Percentiles rank a stretch among this genome's conserved stretches.
Evolutionary conservation across 2,329 filamentous ascomycete genomes (phyloP).

Genomic region (Epichloe uncinata): DNA sequence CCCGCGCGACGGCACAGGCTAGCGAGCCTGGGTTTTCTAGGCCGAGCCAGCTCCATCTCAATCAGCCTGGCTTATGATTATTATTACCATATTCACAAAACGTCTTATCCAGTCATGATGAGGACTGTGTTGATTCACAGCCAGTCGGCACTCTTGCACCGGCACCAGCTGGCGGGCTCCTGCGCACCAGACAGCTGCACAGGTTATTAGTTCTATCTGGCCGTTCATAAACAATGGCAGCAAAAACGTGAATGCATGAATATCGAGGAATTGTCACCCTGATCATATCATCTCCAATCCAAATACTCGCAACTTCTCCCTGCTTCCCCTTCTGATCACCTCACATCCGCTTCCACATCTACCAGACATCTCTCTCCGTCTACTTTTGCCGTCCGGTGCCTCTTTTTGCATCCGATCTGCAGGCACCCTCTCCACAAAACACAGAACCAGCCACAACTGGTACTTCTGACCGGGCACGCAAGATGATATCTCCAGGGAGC

Average conservation of each 20-base stretch:
- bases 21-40: background rate
- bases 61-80: too few relatives aligned
- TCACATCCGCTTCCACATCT: background rate
- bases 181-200: background rate
- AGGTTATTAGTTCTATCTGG: background rate
- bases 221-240: background rate
- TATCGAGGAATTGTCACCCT: background rate
- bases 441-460: too few relatives aligned
- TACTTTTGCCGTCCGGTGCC: background rate
- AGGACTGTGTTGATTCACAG: background rate
- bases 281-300: background rate
- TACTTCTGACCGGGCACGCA: background rate
- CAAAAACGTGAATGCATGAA: background rate
- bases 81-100: background rate
- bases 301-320: background rate
- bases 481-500: constrained; percentile 7
- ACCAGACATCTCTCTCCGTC: background rate
- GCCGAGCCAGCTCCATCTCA: background rate
- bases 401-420: background rate
- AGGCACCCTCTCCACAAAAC: background rate
- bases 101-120: background rate
- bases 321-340: background rate
- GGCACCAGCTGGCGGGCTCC: background rate
- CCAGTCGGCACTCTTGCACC: background rate
- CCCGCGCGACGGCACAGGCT: constrained; percentile 8